Conservation (phyloP, 768 basidiomycete species). For the Phlegmacium glaucopus region DNA sequence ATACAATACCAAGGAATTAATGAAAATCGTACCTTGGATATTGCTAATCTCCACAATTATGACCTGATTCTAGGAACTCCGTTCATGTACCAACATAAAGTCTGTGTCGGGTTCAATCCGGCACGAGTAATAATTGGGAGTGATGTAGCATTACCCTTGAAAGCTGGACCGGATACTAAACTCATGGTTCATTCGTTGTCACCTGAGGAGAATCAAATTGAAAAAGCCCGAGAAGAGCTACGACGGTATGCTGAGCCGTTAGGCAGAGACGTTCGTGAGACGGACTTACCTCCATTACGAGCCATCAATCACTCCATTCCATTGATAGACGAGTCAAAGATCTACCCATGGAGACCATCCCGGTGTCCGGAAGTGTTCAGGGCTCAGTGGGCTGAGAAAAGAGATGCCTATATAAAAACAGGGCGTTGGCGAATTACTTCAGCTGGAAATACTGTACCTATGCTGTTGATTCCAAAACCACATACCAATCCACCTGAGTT, state of each 20-base stretch:
- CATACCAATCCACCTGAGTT: conserved; percentile 8
- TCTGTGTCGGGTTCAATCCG: too few species aligned
- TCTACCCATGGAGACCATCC: conserved; percentile 28
- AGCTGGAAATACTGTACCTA: conserved; percentile 28
- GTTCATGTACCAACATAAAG: too few species aligned
- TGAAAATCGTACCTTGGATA: too few species aligned
- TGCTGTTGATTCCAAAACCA: conserved; percentile 28
- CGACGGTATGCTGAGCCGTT: conserved; percentile 18
- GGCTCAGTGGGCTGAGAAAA: conserved; percentile 23
- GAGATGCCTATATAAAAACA: conserved; percentile 19
- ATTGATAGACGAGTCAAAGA: conserved; percentile 28
- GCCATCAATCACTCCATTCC: conserved; percentile 39
- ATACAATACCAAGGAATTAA: too few species aligned
- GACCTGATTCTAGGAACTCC: too few species aligned
- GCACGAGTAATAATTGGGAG: too few species aligned
- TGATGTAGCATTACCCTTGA: too few species aligned
- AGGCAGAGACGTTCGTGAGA: conserved; percentile 22
- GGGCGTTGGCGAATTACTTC: conserved; percentile 25
- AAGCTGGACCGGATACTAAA: conserved; percentile 7
- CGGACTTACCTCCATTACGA: conserved; percentile 29
- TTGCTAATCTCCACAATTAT: too few species aligned
- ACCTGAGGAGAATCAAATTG: conserved; percentile 7
- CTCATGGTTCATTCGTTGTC: conserved; percentile 8
- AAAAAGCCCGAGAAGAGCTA: conserved; percentile 12
- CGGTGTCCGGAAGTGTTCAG: conserved; percentile 32